phyloP scores from a whole-genome alignment of 2,329 filamentous ascomycete species.

The Hypocrella siamensis region DNA sequence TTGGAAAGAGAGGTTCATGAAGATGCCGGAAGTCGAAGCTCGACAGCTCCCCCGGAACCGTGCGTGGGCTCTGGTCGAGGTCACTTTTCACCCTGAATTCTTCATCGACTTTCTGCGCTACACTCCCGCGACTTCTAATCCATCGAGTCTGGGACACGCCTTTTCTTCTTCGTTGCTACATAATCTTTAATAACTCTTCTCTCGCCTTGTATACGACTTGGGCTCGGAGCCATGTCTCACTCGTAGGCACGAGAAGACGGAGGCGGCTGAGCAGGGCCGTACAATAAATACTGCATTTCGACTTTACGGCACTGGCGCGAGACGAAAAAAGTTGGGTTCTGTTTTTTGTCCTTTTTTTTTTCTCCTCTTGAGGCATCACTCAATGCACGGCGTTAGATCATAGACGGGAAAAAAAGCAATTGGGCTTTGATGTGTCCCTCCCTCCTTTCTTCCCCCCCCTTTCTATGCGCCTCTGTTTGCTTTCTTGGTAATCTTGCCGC shows the following conservation, averaged over 20 bases:
- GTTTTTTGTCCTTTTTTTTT: not conserved
- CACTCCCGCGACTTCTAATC: too few species aligned
- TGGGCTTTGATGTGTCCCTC: not conserved
- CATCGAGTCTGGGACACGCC: too few species aligned
- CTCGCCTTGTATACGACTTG: too few species aligned
- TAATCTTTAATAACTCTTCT: too few species aligned
- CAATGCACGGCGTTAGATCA: not conserved
- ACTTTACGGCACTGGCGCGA: conserved; percentile 1
- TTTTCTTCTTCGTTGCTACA: too few species aligned
- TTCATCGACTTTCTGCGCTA: too few species aligned
- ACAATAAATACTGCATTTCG: not conserved
- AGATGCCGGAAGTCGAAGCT: not conserved
- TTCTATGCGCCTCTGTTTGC: not conserved
- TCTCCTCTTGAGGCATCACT: not conserved
- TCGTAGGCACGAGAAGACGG: too few species aligned
- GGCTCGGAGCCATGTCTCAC: too few species aligned
- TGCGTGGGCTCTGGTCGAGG: too few species aligned
- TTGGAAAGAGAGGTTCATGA: too few species aligned
- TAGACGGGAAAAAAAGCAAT: conserved; percentile 1
- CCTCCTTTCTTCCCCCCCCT: not conserved
- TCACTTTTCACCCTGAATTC: too few species aligned
- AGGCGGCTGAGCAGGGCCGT: too few species aligned
- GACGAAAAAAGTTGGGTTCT: conserved; percentile 1
- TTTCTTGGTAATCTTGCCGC: not conserved
- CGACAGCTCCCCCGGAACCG: not conserved